Conservation (phyloP, 208 protist species). For the Leishmania martiniquensis region DNA sequence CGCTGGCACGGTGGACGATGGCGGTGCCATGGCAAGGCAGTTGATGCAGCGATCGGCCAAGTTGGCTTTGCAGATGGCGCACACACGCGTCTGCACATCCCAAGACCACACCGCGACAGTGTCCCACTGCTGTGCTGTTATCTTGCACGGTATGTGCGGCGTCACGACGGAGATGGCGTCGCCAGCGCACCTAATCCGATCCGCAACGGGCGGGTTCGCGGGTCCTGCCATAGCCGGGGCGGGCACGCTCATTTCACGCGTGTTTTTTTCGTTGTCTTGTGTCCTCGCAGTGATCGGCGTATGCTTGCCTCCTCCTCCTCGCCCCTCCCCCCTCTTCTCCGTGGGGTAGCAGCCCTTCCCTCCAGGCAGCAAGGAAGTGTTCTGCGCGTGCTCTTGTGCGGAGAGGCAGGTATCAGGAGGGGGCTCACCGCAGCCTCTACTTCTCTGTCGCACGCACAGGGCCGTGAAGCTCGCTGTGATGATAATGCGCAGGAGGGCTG, state of each 20-base stretch:
- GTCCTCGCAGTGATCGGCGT: background rate
- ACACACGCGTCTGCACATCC: constrained; percentile 96
- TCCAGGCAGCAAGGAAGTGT: background rate
- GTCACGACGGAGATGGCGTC: background rate
- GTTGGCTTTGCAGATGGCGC: constrained; percentile 97
- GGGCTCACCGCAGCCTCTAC: background rate
- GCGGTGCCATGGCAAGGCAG: constrained; percentile 44
- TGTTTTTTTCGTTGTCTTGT: too few relatives aligned
- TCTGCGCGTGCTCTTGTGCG: background rate
- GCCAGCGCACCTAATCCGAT: background rate
- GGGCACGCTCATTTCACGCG: background rate
- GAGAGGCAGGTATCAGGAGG: background rate
- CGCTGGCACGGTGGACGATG: background rate
- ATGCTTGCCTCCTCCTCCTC: background rate
- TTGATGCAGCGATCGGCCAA: constrained; percentile 97
- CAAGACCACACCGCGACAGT: constrained; percentile 96
- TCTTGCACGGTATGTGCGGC: constrained; percentile 22
- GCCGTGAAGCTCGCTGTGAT: background rate
- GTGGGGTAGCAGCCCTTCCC: too few relatives aligned
- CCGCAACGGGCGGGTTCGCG: background rate
- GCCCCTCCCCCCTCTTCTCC: background rate
- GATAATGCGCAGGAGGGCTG: background rate
- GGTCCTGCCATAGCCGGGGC: background rate
- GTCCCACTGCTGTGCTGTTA: constrained; percentile 95
- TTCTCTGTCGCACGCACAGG: background rate